Evolutionary conservation across 1,284 basidiomycete genomes (phyloP), one percentile per base, ranked within the genome.

Genomic region (Moesziomyces antarcticus): DNA sequence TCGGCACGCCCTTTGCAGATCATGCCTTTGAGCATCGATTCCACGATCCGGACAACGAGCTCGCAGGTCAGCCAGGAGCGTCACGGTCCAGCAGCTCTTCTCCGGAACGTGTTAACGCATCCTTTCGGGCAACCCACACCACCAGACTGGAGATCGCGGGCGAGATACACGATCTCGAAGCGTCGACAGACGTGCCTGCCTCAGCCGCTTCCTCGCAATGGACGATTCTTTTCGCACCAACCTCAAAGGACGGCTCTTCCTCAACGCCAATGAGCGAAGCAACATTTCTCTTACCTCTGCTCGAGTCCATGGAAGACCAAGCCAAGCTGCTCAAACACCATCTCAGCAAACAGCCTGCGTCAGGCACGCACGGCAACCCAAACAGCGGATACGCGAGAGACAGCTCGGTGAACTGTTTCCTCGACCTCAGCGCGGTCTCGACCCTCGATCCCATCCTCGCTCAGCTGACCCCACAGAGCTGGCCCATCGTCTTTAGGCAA

Each of bases 371-470:
- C 35, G 3, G 13, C 13, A 37, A 6, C 35, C 14, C 14, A 1
- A 37, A 18, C 2, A 18, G 35, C 13, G 21, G 9, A 5, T 4
- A 2, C 16, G 14, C 42, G 6, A 3, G 27, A 3, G 18, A 44
- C 8, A 40, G 18, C 22, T 14, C 40, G 0, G 11, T 63, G 24
- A 42, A 52, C 6, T 42, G 47, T 25, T 62, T 33, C n/a, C 49
- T 69, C 1, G 66, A 69, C 22, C 56, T 69, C 20, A 52, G 66
- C 46, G 55, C 44, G 4, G 37, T 58, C n/a, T 55, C 66, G 13
- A 11, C 20, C 1, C 48, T 69, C 8, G 52, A 56, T 0, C 14
- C 46, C 1, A 35, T 40, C 1, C 21, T 58, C 21, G 66, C 56
- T n/a, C 47, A 40, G 10, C 37, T 69, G 16, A 63, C 56, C 7